phyloP scores from a whole-genome alignment of 1,284 basidiomycete genomes.

The Rhodotorula sp. region DNA sequence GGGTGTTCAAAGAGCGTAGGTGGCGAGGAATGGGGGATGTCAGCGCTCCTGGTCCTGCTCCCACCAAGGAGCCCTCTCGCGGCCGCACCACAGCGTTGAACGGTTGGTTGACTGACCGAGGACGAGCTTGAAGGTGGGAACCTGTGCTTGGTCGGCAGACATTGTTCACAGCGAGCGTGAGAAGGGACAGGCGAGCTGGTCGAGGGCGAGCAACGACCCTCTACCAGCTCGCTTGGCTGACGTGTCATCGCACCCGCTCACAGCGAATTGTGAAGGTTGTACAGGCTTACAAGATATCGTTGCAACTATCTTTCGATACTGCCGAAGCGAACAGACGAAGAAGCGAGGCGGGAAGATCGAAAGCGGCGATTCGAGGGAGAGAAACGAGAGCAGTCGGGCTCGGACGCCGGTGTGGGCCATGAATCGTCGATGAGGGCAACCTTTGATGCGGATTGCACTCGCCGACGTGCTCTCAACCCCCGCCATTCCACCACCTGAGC shows the following conservation, averaged over 20 bases:
- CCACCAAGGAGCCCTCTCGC: background rate
- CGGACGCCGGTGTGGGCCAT: too few species aligned
- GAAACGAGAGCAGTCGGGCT: background rate
- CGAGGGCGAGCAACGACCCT: too few species aligned
- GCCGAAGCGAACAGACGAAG: too few species aligned
- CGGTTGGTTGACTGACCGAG: slow-evolving; percentile 65
- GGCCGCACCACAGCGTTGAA: background rate
- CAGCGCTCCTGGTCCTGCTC: slow-evolving; percentile 8
- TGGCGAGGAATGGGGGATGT: slow-evolving; percentile 27
- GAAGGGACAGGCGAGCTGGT: background rate
- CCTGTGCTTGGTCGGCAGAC: slow-evolving; percentile 44
- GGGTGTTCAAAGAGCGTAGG: slow-evolving; percentile 44
- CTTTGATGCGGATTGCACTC: too few species aligned
- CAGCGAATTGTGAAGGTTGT: too few species aligned
- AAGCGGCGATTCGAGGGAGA: background rate
- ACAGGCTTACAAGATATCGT: too few species aligned
- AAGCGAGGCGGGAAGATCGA: too few species aligned
- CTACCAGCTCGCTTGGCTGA: too few species aligned
- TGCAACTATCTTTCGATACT: too few species aligned
- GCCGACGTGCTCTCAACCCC: slow-evolving; percentile 17
- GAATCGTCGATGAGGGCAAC: too few species aligned
- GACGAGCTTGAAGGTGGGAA: slow-evolving; percentile 98
- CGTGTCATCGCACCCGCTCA: too few species aligned
- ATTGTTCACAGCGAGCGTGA: slow-evolving; percentile 2
- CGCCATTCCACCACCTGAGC: slow-evolving; percentile 42